Conservation (phyloP, 2,329 filamentous ascomycete genomes). For the Cladophialophora exuberans region DNA sequence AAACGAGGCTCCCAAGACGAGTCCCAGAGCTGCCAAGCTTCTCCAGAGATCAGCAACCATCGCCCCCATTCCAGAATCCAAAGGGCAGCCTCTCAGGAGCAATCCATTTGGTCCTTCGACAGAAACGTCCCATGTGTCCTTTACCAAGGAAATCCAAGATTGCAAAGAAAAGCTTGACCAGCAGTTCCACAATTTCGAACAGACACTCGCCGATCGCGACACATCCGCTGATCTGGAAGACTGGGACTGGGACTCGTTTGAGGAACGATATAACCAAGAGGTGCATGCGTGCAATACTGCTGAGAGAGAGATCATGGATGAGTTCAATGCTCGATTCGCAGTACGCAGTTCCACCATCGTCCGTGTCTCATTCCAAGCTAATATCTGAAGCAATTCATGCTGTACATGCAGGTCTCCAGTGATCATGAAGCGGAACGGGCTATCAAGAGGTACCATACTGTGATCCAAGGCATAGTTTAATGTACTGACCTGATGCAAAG, state of each 20-base stretch:
- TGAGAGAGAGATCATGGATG: conserved; percentile 67
- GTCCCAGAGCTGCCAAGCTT: conserved; percentile 18
- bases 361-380: conserved; percentile 16
- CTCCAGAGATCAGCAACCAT: conserved; percentile 6
- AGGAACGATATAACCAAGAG: conserved; percentile 68
- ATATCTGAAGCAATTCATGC: conserved; percentile 68
- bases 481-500: conserved; percentile 46
- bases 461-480: background rate
- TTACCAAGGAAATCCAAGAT: conserved; percentile 26
- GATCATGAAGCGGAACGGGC: conserved; percentile 76
- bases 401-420: conserved; percentile 76
- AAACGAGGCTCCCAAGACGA: conserved; percentile 10
- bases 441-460: conserved; percentile 65
- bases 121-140: background rate
- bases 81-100: background rate
- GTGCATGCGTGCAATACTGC: conserved; percentile 65
- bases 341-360: conserved; percentile 43
- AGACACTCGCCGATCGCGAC: conserved; percentile 34
- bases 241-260: conserved; percentile 80
- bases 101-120: background rate
- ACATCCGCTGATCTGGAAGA: conserved; percentile 55
- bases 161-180: conserved; percentile 26
- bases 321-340: conserved; percentile 69
- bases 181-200: conserved; percentile 30
- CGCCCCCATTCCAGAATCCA: background rate